Base-by-base conservation (phyloP, 140 eudicot genomes). In the Ambrosia hybrid region DNA sequence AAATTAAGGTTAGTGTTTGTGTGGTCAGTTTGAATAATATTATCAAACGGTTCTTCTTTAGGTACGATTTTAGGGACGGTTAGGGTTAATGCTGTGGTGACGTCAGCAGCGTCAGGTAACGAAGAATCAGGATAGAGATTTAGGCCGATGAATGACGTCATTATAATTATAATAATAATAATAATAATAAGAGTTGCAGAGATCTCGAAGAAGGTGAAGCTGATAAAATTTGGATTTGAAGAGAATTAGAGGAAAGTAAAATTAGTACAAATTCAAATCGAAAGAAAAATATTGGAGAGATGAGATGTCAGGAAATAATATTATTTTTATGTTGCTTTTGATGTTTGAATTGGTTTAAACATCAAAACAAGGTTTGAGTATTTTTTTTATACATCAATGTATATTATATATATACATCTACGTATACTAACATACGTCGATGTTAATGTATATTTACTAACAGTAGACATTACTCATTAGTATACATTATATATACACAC, bases 11-110 rank as follows among this genome's bases (percentile, higher is more conserved):
- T 48, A 8, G 53, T 3, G 53, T 57, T 76, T 4, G 61, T 57
- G 30, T 36, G 30, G 30, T 21, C 30, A 21, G 30, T 21, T 21
- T 21, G 75, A 57, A 46, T 36, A 43, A 2, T 17, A 62, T 2
- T 26, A 58, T 89, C 95, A 0, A 84, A 37, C 4, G 93, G 96
- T 68, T 89, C 96, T 41, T 78, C 82, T 70, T 83, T 89, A 3
- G 92, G 91, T 57, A 81, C 96, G 55, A 82, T 61, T 75, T 85
- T 86, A 1, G 92, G 92, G 69, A 61, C 57, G 9, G 21, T 71
- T 33, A 39, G 63, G 57, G 77, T 71, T 76, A 68, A 59, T 43
- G 72, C 48, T 1, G 67, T 39, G 16, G 63, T 15, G 66, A 43
- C 33, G 65, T 65, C 70, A 8, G 76, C 3, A 8, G 66, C 2